phyloP scores from a whole-genome alignment of 2,329 filamentous ascomycete species.

The Apiospora malaysiana region DNA sequence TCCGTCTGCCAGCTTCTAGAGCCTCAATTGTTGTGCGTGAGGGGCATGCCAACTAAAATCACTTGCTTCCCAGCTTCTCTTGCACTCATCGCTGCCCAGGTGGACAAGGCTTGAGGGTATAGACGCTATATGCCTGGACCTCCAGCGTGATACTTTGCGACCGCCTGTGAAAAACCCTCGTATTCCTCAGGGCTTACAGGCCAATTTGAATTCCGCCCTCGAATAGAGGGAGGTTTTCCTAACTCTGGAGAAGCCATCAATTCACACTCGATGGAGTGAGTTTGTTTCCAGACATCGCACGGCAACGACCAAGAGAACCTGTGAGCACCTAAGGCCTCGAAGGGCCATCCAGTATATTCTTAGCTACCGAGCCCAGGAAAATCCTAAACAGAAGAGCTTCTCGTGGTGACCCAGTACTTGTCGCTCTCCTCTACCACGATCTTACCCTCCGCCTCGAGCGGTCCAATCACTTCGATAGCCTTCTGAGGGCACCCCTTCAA shows the following conservation, averaged over 20 bases:
- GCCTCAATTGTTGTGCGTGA: too few relatives aligned
- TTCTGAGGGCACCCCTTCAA: conserved; percentile 52
- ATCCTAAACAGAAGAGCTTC: conserved; percentile 22
- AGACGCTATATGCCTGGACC: too few relatives aligned
- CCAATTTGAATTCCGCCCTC: too few relatives aligned
- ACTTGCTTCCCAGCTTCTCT: too few relatives aligned
- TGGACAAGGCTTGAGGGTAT: too few relatives aligned
- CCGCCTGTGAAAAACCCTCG: too few relatives aligned
- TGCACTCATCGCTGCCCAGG: too few relatives aligned
- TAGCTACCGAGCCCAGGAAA: background rate
- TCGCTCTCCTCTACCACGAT: conserved; percentile 51
- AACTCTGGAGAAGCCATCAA: too few relatives aligned
- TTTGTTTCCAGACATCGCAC: background rate
- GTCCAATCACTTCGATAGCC: conserved; percentile 55
- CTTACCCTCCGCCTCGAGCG: conserved; percentile 50
- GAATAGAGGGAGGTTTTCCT: background rate
- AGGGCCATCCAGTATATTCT: background rate
- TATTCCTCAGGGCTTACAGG: too few relatives aligned
- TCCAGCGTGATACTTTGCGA: too few relatives aligned
- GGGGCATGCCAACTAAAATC: too few relatives aligned
- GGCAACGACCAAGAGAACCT: background rate
- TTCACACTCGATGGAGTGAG: background rate
- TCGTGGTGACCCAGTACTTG: conserved; percentile 50
- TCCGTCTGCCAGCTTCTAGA: background rate
- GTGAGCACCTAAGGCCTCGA: background rate